phyloP scores from a whole-genome alignment of 169 alveolate species.

The Cystoisospora suis region DNA sequence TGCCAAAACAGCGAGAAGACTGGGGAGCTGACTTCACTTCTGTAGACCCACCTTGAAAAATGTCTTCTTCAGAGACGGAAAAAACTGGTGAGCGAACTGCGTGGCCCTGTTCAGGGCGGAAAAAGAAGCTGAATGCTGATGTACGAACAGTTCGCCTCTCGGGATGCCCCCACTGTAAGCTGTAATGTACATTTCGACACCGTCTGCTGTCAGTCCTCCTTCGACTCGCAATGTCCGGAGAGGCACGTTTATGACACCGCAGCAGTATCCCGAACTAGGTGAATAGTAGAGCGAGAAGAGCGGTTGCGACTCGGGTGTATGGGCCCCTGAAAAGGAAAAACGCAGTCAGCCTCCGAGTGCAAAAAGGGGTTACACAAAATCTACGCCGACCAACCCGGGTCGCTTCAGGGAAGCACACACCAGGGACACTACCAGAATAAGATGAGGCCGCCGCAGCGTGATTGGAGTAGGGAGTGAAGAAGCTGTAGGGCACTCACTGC shows the following conservation, averaged over 20 bases:
- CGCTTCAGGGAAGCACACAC: neutral
- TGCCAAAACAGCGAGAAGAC: too few relatives aligned
- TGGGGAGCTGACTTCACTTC: too few relatives aligned
- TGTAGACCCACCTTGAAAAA: neutral
- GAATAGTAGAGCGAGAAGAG: conserved; percentile 21
- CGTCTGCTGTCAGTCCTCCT: conserved; percentile 30
- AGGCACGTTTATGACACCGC: conserved; percentile 26
- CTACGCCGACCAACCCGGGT: too few relatives aligned
- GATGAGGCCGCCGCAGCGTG: neutral
- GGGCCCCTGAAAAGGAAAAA: neutral
- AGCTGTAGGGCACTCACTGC: neutral
- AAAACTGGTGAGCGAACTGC: neutral
- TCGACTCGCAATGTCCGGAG: neutral
- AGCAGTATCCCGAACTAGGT: conserved; percentile 20
- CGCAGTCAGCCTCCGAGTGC: neutral
- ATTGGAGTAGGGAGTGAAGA: neutral
- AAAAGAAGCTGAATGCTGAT: neutral
- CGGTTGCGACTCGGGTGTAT: conserved; percentile 7
- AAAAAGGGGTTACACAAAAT: too few relatives aligned
- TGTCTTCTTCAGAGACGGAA: neutral
- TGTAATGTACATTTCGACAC: neutral
- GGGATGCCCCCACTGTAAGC: neutral
- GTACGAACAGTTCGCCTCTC: conserved; percentile 32
- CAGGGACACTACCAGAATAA: neutral
- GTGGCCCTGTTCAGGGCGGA: neutral